A percentile compares a stretch with the other conserved stretches of the same genome.
Evolutionary conservation across 1,139 yeast genomes (phyloP).

Genomic region (Yamadazyma songkhlaensis): DNA sequence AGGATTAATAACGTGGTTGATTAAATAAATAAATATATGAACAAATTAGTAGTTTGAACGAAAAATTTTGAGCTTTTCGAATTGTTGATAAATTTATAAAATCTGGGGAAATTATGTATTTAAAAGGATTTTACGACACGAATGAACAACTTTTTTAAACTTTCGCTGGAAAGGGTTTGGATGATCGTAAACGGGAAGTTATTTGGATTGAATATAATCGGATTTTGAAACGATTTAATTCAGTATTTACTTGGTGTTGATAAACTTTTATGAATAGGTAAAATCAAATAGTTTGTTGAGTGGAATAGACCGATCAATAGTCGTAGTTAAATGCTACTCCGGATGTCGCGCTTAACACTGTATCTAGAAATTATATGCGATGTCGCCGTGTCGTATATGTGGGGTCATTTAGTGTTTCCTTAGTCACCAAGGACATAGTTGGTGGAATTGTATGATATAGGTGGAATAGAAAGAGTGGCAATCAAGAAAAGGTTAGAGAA

Average conservation of each 20-base stretch:
- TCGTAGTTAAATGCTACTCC: neutral
- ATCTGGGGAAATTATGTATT: conserved; percentile 3
- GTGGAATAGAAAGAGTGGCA: no score
- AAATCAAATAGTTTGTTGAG: no score
- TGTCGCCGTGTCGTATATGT: conserved; percentile 4
- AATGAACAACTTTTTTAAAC: neutral
- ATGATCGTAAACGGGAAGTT: no score
- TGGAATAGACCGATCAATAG: no score
- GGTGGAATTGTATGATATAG: no score
- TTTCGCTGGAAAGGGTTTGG: neutral
- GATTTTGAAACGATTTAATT: no score
- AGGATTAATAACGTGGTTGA: no score
- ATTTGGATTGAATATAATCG: no score
- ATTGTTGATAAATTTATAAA: neutral
- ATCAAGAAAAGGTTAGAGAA: no score
- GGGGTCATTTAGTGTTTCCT: neutral
- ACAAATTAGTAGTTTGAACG: neutral
- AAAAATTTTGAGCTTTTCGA: neutral
- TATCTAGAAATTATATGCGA: neutral
- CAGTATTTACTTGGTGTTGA: no score
- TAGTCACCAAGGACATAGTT: no score
- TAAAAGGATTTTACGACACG: conserved; percentile 1
- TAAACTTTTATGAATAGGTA: no score
- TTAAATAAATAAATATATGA: neutral
- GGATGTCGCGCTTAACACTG: neutral